Percentiles rank a stretch among this genome's conserved stretches.
Conservation (phyloP, 352 stramenopile genomes). For the Globisporangium paroecandrum region DNA sequence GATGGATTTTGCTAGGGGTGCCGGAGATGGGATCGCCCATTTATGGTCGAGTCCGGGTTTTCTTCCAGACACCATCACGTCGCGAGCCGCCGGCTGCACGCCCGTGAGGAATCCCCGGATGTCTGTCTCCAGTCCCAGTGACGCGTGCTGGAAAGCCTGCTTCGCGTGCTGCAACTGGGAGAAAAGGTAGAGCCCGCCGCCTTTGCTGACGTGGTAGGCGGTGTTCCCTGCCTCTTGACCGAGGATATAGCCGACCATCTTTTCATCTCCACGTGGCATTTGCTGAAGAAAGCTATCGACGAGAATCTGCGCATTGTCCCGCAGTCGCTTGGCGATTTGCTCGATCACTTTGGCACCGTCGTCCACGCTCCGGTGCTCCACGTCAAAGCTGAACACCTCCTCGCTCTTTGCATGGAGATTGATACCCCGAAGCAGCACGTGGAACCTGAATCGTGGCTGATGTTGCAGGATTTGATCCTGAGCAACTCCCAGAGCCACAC, state of each 20-base stretch:
- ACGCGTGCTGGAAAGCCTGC: conserved; percentile 21
- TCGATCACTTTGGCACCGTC: conserved; percentile 3
- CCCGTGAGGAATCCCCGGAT: conserved; percentile 50
- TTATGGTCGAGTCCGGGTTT: not conserved
- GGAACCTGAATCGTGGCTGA: conserved; percentile 10
- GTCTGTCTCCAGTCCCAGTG: conserved; percentile 37
- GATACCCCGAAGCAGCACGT: conserved; percentile 13
- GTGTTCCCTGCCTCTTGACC: conserved; percentile 23
- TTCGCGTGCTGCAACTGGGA: conserved; percentile 24
- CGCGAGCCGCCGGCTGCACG: conserved; percentile 28
- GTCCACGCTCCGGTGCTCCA: conserved; percentile 8
- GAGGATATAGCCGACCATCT: conserved; percentile 39
- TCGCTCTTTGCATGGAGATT: not conserved
- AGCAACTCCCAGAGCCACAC: not conserved
- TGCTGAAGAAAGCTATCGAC: conserved; percentile 18
- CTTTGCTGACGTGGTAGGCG: conserved; percentile 20
- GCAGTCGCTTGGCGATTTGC: not conserved
- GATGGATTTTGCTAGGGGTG: conserved; percentile 1
- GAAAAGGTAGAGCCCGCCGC: conserved; percentile 49
- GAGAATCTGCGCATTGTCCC: not conserved
- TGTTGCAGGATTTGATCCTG: not conserved
- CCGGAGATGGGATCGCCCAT: not conserved
- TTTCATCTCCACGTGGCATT: conserved; percentile 41
- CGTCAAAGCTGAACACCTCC: conserved; percentile 16
- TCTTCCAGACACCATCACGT: not conserved